Evolutionary conservation across 2,329 filamentous ascomycete genomes (phyloP).

Genomic region (Aspergillus persii): DNA sequence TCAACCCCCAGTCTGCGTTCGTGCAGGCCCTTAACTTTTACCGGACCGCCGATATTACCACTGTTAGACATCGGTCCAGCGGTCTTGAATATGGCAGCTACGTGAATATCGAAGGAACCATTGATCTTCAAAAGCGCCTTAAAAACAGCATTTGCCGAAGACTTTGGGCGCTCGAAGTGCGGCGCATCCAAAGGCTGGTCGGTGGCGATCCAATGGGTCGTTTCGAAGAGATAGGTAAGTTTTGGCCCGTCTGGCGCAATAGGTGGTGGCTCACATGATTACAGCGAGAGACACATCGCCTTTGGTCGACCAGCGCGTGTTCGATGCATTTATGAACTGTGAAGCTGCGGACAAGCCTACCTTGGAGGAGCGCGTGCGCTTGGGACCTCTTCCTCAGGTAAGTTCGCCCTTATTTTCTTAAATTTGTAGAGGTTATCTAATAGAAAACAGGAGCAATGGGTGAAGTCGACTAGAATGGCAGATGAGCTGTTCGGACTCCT

Average conservation of each 20-base stretch:
- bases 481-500: conserved; percentile 37
- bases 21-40: conserved; percentile 43
- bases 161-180: conserved; percentile 44
- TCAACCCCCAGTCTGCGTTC: conserved; percentile 42
- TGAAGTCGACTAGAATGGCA: conserved; percentile 33
- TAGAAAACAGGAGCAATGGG: conserved; percentile 31
- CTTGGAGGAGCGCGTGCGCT: conserved; percentile 39
- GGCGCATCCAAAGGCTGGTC: conserved; percentile 40
- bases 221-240: conserved; percentile 40
- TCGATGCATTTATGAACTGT: conserved; percentile 42
- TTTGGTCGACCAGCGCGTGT: conserved; percentile 36
- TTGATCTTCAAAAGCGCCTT: conserved; percentile 39
- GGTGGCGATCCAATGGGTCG: conserved; percentile 36
- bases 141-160: conserved; percentile 41
- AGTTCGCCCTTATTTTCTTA: conserved; percentile 7
- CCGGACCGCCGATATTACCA: conserved; percentile 37
- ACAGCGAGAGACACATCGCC: conserved; percentile 31
- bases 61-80: conserved; percentile 34
- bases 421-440: conserved; percentile 18
- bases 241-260: background rate
- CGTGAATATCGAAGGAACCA: conserved; percentile 43
- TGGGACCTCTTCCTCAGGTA: conserved; percentile 40
- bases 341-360: conserved; percentile 33
- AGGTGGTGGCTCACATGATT: conserved; percentile 3
- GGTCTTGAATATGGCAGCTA: conserved; percentile 45